Percentiles rank a stretch among this genome's conserved stretches.
Evolutionary conservation across 441 rosid genomes (phyloP).

Genomic region (Aleurites moluccanus): DNA sequence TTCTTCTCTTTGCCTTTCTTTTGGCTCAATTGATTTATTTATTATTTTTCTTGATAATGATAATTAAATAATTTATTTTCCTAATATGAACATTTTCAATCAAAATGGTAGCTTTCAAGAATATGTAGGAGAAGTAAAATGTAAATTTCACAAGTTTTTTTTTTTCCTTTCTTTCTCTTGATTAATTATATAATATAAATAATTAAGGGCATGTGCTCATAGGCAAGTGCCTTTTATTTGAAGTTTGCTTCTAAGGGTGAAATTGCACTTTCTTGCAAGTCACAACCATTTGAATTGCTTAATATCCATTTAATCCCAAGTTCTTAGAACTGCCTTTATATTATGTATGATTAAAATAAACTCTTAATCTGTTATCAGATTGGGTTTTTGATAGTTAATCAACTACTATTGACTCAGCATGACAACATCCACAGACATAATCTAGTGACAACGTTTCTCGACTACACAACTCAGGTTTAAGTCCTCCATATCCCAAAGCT

Average conservation of each 20-base stretch:
- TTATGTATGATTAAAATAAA: not conserved
- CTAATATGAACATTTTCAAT: not conserved
- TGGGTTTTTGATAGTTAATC: not conserved
- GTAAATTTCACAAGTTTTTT: not conserved
- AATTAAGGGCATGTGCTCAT: not conserved
- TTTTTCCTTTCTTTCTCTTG: not conserved
- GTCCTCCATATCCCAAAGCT: too few relatives aligned
- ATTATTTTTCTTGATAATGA: not conserved
- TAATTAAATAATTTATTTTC: not conserved
- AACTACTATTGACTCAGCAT: too few relatives aligned
- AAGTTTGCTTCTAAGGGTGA: not conserved
- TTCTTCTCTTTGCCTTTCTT: not conserved
- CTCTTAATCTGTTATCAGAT: not conserved
- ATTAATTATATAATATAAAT: not conserved
- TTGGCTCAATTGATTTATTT: not conserved
- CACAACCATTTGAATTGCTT: not conserved
- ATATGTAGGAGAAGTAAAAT: too few relatives aligned
- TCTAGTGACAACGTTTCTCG: too few relatives aligned
- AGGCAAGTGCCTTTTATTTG: not conserved
- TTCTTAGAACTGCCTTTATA: not conserved
- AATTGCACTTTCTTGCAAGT: conserved; percentile 6
- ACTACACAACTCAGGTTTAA: too few relatives aligned
- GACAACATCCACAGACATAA: too few relatives aligned
- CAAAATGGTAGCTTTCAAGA: too few relatives aligned
- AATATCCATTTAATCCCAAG: not conserved